Base-by-base conservation (phyloP, 352 stramenopile species). In the Ophiocytium majus region DNA sequence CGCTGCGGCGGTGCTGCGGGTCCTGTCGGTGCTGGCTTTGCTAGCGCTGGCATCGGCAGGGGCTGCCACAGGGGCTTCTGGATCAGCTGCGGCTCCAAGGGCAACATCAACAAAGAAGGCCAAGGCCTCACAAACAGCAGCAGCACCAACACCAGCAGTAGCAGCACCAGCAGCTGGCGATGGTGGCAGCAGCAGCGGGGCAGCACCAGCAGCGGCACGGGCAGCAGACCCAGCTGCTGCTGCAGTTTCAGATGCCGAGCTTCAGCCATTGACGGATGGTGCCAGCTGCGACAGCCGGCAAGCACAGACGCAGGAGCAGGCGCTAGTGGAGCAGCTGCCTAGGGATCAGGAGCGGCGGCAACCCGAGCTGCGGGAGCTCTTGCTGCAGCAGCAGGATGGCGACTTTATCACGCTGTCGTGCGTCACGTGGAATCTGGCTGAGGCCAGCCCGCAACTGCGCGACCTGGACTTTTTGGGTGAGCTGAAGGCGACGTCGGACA, bases 361-460 rank as follows among this genome's bases (percentile, higher is more conserved):
- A 14, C 43, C 43, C 5, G 5, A 57, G 43, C 43, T 14, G 43
- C 43, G 14, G 43, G 43, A 57, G 14, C 5, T 14, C 5, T 5
- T 14, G 43, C 43, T 14, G 43, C 43, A 57, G 14, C 43, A 57
- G 43, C 5, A 78, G 35, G 66, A 78, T 14, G 5, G 35, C 35
- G 14, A 43, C 32, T 78, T 14, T 5, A 57, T 89, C 33, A 82
- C 64, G 31, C 64, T 89, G n/a, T 87, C 76, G 36, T 49, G 89
- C n/a, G 83, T 89, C 23, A 89, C 86, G n/a, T 89, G 86, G 86
- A 89, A 89, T 80, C 80, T 89, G 23, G 86, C 83, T 0, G 86
- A 89, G 74, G 43, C 35, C 17, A 86, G 63, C 57, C 86, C 86
- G 35, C 32, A 71, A 10, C 37, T 74, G n/a, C 57, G 35, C 19